Conservation (phyloP, 345 rosid genomes). For the Corymbia maculata region DNA sequence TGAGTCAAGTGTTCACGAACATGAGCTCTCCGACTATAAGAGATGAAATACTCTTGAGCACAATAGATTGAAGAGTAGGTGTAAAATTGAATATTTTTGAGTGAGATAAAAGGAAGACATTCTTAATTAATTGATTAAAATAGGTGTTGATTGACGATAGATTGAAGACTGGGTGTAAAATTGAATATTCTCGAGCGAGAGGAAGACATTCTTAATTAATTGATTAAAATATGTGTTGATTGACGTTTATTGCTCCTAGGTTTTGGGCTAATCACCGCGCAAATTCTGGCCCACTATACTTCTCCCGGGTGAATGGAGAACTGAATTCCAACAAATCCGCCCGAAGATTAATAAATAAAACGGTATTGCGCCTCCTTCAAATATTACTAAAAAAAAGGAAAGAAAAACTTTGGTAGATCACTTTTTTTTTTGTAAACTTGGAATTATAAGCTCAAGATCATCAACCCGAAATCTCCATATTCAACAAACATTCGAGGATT, state of each 20-base stretch:
- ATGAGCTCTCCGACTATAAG: too few relatives aligned
- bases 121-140: too few relatives aligned
- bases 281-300: neutral
- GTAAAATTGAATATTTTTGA: too few relatives aligned
- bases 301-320: neutral
- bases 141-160: neutral
- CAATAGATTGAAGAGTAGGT: too few relatives aligned
- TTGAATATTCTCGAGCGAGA: too few relatives aligned
- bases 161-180: too few relatives aligned
- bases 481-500: neutral
- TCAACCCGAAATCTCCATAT: neutral
- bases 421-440: neutral
- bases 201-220: too few relatives aligned
- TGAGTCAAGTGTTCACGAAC: too few relatives aligned
- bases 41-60: too few relatives aligned
- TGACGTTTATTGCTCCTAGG: neutral
- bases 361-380: neutral
- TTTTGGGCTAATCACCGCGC: neutral
- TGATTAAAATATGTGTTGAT: neutral
- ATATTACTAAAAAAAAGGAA: neutral
- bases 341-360: neutral
- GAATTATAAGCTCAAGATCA: neutral
- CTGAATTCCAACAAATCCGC: neutral
- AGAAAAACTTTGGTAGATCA: too few relatives aligned
- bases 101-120: too few relatives aligned